phyloP scores from a whole-genome alignment of 306 rosid species.

The Boehmeria nivea region DNA sequence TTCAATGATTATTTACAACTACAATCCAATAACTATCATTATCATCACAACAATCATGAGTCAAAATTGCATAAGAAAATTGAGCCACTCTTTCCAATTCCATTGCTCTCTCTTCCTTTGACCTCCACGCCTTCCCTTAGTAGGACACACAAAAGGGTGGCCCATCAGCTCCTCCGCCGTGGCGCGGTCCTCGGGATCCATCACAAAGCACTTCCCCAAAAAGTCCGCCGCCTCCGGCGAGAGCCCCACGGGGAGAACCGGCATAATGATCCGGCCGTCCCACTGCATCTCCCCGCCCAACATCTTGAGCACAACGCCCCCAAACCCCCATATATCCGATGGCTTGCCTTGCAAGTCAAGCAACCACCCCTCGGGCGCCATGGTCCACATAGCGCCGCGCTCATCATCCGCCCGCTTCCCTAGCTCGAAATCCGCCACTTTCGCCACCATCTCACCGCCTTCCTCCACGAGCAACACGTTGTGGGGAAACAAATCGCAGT shows the following conservation, averaged over 20 bases:
- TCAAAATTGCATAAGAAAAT: too few relatives aligned
- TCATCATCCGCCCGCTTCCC: constrained; percentile 1
- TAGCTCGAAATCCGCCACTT: constrained; percentile 14
- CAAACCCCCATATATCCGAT: constrained; percentile 15
- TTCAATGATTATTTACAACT: too few relatives aligned
- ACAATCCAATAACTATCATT: too few relatives aligned
- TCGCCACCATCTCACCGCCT: not conserved
- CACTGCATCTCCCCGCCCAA: not conserved
- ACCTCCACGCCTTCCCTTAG: too few relatives aligned
- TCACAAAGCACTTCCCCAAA: not conserved
- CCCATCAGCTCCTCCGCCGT: too few relatives aligned
- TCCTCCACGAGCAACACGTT: constrained; percentile 4
- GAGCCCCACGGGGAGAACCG: not conserved
- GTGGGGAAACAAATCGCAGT: constrained; percentile 1
- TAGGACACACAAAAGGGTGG: too few relatives aligned
- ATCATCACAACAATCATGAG: too few relatives aligned
- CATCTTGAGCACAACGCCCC: constrained; percentile 4
- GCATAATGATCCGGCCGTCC: not conserved
- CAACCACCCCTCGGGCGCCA: not conserved
- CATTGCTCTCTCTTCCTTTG: too few relatives aligned
- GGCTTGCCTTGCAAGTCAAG: constrained; percentile 1
- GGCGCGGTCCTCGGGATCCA: too few relatives aligned
- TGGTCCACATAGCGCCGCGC: not conserved
- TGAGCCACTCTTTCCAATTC: too few relatives aligned
- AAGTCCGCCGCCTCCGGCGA: constrained; percentile 5